These are phyloP conservation scores for Vigna mungo DNA, from an alignment of 306 rosid species.

Conservation along the genomic window DNA sequence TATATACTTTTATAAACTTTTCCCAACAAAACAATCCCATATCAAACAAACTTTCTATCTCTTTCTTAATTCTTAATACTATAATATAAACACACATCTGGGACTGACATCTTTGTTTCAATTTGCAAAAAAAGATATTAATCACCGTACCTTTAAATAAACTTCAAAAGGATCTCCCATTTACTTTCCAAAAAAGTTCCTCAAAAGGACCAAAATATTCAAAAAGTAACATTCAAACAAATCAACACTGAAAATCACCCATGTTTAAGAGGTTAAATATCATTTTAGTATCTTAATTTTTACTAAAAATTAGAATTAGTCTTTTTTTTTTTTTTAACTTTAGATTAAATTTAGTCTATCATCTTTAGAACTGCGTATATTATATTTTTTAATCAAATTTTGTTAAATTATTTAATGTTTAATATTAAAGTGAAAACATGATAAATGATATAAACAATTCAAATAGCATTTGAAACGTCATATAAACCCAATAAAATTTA, in stretches of 20 bases:
- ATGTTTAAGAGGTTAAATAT: too few species aligned
- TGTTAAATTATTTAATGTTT: too few species aligned
- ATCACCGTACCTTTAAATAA: not conserved
- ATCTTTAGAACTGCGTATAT: too few species aligned
- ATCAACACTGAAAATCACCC: not conserved
- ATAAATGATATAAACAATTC: too few species aligned
- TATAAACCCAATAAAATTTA: too few species aligned
- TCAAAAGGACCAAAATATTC: constrained; percentile 35
- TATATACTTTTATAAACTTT: not conserved
- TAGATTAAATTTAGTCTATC: too few species aligned
- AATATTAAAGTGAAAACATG: rapidly evolving
- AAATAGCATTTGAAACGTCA: too few species aligned
- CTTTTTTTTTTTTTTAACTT: too few species aligned
- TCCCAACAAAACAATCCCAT: not conserved
- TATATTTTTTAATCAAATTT: too few species aligned
- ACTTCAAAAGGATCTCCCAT: not conserved
- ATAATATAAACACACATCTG: not conserved
- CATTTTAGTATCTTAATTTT: too few species aligned
- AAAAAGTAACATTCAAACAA: constrained; percentile 1
- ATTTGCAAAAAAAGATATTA: not conserved
- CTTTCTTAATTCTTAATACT: not conserved
- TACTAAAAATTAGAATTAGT: too few species aligned
- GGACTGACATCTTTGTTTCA: constrained; percentile 21
- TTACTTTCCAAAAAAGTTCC: constrained; percentile 30
- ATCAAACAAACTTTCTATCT: constrained; percentile 22